A percentile compares a stretch with the other conserved stretches of the same genome.
Conservation (phyloP, 768 basidiomycete species). For the Tulasnella sp. region DNA sequence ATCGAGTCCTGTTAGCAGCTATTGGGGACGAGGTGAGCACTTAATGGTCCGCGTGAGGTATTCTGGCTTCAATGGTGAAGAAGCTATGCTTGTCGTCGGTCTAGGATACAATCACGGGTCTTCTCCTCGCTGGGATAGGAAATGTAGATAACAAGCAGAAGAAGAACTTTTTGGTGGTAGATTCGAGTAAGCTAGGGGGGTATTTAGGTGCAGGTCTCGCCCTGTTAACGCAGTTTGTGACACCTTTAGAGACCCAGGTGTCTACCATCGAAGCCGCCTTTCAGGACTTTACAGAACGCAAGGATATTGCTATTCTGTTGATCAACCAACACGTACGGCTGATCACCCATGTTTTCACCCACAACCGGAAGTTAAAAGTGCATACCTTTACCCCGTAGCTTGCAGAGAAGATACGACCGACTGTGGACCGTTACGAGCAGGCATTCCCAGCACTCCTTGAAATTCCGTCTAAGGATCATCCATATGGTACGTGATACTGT, state of each 20-base stretch:
- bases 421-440: constrained; percentile 91
- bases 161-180: constrained; percentile 97
- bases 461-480: constrained; percentile 97
- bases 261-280: constrained; percentile 87
- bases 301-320: constrained; percentile 90
- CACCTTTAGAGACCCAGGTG: constrained; percentile 70
- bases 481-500: constrained; percentile 60
- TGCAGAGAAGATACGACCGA: constrained; percentile 92
- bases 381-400: constrained; percentile 43
- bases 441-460: constrained; percentile 95
- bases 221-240: background rate
- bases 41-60: background rate
- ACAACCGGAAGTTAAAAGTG: background rate
- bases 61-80: constrained; percentile 19
- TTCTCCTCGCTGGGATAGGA: constrained; percentile 90
- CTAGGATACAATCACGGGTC: constrained; percentile 94
- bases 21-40: constrained; percentile 88
- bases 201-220: background rate
- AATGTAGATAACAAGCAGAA: constrained; percentile 83
- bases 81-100: background rate
- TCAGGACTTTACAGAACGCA: constrained; percentile 88
- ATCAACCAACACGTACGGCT: constrained; percentile 92
- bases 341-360: background rate
- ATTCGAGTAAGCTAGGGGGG: constrained; percentile 59
- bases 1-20: constrained; percentile 83